Evolutionary conservation across 257 asterid genomes (phyloP), one percentile per base, ranked within the genome.

Genomic region (Nicotiana sylvestris): DNA sequence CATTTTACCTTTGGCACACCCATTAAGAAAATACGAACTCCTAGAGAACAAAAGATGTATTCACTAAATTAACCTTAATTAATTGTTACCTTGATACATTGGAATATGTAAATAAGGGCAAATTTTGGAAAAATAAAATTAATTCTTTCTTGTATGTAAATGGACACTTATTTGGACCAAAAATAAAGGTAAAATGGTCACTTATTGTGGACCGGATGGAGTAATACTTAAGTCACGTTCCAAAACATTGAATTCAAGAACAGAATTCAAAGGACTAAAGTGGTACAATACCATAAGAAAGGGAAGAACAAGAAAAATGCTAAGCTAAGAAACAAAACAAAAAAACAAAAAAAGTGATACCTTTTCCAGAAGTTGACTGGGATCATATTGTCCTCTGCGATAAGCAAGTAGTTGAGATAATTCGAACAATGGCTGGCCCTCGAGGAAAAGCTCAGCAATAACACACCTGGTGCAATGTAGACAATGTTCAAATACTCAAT

Each of bases 341-440:
- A 30, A 29, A 69, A 80, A 57, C 4, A 25, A 79, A 67, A 10
- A 82, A 76, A 79, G 77, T 43, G 35, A 35, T 81, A 94, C 99
- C 96, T 96, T 96, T 84, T 96, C 99, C 67, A 96, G 93, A 92
- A 89, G 95, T 85, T 93, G 98, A 90, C 95, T 92, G 81, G 99
- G 99, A 92, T 96, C 99, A 83, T 89, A 92, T 88, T 96, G 98
- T 78, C 99, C 99, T 92, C 99, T 92, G 80, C 99, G 95, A 88
- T 96, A 96, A 33, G 99, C 93, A 87, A 94, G 99, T 84, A 96
- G 89, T 83, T 96, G 99, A 84, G 99, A 93, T 88, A 94, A 90
- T 87, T 96, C 99, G 85, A 96, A 96, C 86, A 96, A 86, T 33
- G 98, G 98, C 84, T 94, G 99, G 82, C 99, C 98, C 90, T 96